phyloP scores from a whole-genome alignment of 2,329 filamentous ascomycete species.

The Geosmithia flava region DNA sequence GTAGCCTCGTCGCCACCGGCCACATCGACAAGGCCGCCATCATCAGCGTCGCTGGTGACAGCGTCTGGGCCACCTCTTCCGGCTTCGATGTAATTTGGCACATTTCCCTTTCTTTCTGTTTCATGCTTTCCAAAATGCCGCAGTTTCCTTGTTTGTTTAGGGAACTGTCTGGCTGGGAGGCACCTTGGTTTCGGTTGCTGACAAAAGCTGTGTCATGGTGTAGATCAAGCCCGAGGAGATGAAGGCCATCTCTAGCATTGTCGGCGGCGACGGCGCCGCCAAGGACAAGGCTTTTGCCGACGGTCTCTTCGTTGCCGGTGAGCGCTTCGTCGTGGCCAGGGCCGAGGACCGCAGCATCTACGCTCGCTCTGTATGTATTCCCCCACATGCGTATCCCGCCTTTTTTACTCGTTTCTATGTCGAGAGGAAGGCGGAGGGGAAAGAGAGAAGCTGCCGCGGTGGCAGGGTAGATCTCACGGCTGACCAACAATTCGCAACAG shows the following conservation, averaged over 20 bases:
- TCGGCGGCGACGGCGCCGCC: conserved; percentile 29
- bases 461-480: too few relatives aligned
- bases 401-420: not conserved
- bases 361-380: conserved; percentile 61
- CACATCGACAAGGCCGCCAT: conserved; percentile 79
- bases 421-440: too few relatives aligned
- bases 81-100: conserved; percentile 56
- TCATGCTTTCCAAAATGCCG: not conserved
- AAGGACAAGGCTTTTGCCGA: conserved; percentile 56
- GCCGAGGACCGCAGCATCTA: conserved; percentile 72
- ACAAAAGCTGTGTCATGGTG: not conserved
- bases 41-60: conserved; percentile 69
- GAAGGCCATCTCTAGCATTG: conserved; percentile 41
- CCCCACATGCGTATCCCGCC: not conserved
- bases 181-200: not conserved
- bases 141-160: too few relatives aligned
- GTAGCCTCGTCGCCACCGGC: conserved; percentile 66
- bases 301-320: conserved; percentile 64
- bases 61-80: conserved; percentile 60
- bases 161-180: not conserved
- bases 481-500: conserved; percentile 15
- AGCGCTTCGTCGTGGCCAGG: conserved; percentile 67
- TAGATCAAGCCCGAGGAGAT: conserved; percentile 39
- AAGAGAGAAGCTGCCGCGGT: too few relatives aligned
- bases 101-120: too few relatives aligned